These are phyloP conservation scores for Phytophthora litchii DNA, from an alignment of 352 stramenopile species.

Conservation along the genomic window DNA sequence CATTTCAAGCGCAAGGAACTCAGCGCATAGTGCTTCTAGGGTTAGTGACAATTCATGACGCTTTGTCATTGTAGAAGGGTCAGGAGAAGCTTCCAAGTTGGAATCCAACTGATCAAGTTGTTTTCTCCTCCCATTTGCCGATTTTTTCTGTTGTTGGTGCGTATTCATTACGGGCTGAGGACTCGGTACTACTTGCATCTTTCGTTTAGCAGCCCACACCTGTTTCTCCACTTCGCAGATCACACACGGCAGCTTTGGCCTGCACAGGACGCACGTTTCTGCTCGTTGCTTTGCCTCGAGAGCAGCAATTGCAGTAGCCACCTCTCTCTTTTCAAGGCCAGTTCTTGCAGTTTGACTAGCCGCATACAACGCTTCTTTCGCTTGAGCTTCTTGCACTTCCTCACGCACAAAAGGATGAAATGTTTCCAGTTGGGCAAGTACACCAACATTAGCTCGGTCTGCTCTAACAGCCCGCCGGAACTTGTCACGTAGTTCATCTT, in stretches of 20 bases:
- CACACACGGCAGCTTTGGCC: slow-evolving; percentile 33
- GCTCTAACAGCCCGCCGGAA: slow-evolving; percentile 62
- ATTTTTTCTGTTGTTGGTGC: slow-evolving; percentile 3
- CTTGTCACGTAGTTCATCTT: slow-evolving; percentile 52
- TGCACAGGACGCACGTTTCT: slow-evolving; percentile 33
- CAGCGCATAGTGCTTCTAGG: slow-evolving; percentile 38
- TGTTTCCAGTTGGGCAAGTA: slow-evolving; percentile 70
- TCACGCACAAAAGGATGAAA: slow-evolving; percentile 61
- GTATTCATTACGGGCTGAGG: not conserved
- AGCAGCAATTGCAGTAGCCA: slow-evolving; percentile 28
- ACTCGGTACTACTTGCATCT: slow-evolving; percentile 1
- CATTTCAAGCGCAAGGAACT: slow-evolving; percentile 40
- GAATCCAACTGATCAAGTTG: too few relatives aligned
- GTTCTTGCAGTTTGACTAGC: slow-evolving; percentile 19
- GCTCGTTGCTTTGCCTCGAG: slow-evolving; percentile 27
- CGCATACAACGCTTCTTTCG: slow-evolving; percentile 22
- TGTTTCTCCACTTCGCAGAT: slow-evolving; percentile 41
- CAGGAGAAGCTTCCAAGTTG: not conserved
- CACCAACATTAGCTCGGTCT: slow-evolving; percentile 47
- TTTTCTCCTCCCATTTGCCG: slow-evolving; percentile 8
- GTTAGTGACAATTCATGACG: slow-evolving; percentile 14
- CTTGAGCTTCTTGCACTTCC: slow-evolving; percentile 18
- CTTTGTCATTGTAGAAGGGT: not conserved
- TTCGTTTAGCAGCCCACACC: slow-evolving; percentile 17
- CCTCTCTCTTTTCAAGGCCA: slow-evolving; percentile 29